Evolutionary conservation across 2,329 filamentous ascomycete species (phyloP).

Genomic region (Emmonsiellopsis sp.): DNA sequence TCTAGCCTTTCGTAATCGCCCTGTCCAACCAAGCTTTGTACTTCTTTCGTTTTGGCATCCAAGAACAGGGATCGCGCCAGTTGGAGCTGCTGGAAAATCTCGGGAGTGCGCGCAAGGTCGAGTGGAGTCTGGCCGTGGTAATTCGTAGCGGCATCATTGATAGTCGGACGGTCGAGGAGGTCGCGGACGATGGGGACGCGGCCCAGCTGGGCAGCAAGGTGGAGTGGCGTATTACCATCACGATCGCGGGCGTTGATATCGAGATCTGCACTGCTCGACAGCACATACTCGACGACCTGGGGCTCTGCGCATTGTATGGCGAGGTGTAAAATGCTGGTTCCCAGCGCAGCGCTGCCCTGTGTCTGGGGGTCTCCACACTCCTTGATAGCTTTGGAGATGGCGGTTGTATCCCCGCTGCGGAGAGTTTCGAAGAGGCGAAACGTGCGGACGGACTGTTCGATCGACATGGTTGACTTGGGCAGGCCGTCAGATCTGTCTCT

Average conservation of each 20-base stretch:
- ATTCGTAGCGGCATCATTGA: slow-evolving; percentile 85
- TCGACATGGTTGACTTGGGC: slow-evolving; percentile 39
- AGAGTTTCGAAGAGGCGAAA: slow-evolving; percentile 92
- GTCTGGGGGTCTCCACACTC: slow-evolving; percentile 45
- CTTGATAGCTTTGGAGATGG: slow-evolving; percentile 73
- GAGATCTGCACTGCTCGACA: slow-evolving; percentile 61
- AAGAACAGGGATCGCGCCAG: slow-evolving; percentile 82
- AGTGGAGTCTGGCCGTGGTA: slow-evolving; percentile 74
- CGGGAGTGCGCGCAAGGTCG: slow-evolving; percentile 80
- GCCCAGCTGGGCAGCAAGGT: slow-evolving; percentile 76
- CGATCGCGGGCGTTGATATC: slow-evolving; percentile 86
- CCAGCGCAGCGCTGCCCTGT: slow-evolving; percentile 39
- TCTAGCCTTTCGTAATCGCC: slow-evolving; percentile 71
- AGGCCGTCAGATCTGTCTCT: slow-evolving; percentile 17
- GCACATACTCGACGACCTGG: slow-evolving; percentile 86
- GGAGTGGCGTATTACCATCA: slow-evolving; percentile 88
- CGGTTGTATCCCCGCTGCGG: slow-evolving; percentile 78
- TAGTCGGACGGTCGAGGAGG: slow-evolving; percentile 67
- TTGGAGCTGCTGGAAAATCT: slow-evolving; percentile 93
- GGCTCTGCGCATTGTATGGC: slow-evolving; percentile 92
- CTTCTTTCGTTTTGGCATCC: slow-evolving; percentile 72
- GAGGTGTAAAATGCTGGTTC: slow-evolving; percentile 84
- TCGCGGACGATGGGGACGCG: slow-evolving; percentile 71
- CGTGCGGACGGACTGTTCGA: slow-evolving; percentile 89
- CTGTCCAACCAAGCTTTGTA: slow-evolving; percentile 66